A percentile compares a stretch with the other conserved stretches of the same genome.
Evolutionary conservation across 768 basidiomycete genomes (phyloP).

Genomic region (Amanita brunnescens): DNA sequence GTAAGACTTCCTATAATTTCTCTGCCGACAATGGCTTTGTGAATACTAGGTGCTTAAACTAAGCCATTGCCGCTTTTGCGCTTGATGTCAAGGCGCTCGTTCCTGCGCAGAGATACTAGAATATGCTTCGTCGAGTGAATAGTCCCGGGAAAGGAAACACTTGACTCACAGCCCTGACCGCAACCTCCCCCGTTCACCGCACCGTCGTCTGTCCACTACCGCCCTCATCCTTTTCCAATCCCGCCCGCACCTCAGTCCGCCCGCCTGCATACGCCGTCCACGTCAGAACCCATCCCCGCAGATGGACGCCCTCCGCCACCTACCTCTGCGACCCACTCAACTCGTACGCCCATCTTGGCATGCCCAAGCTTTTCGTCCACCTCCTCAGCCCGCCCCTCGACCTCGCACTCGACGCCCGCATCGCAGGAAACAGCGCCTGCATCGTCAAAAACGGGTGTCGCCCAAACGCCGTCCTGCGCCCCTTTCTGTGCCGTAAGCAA

Average conservation of each 20-base stretch:
- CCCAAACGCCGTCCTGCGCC: constrained; percentile 57
- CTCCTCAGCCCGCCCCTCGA: constrained; percentile 70
- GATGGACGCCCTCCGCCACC: constrained; percentile 55
- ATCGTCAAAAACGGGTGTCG: constrained; percentile 61
- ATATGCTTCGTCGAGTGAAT: too few relatives aligned
- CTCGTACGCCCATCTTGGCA: constrained; percentile 75
- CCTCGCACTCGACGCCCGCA: constrained; percentile 72
- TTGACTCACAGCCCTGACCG: too few relatives aligned
- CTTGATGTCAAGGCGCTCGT: too few relatives aligned
- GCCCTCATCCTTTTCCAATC: constrained; percentile 21
- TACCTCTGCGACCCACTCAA: constrained; percentile 72
- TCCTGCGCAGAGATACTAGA: too few relatives aligned
- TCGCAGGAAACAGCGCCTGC: constrained; percentile 51
- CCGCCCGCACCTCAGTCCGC: constrained; percentile 31
- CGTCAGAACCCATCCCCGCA: constrained; percentile 41
- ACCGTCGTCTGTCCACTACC: constrained; percentile 18
- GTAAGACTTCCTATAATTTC: too few relatives aligned
- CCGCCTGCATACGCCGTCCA: constrained; percentile 60
- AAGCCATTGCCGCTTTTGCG: too few relatives aligned
- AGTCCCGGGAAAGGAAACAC: too few relatives aligned
- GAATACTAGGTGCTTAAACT: too few relatives aligned
- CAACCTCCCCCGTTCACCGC: too few relatives aligned
- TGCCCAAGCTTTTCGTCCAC: constrained; percentile 80
- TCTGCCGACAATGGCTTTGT: too few relatives aligned
- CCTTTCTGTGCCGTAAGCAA: constrained; percentile 39